phyloP scores from a whole-genome alignment of 768 basidiomycete species.

The Podaxis mareebaensis region DNA sequence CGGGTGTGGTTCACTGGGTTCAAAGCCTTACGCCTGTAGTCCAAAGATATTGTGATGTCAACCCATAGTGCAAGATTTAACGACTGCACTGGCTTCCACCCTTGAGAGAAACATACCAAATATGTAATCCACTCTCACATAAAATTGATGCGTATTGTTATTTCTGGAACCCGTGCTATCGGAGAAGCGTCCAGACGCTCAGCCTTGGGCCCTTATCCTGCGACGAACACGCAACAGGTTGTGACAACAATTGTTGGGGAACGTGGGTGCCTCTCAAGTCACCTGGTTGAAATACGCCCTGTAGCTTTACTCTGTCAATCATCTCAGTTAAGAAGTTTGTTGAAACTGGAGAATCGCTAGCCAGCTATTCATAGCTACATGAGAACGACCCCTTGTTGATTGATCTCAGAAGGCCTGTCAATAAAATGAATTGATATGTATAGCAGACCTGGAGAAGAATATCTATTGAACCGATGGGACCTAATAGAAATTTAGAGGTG shows the following conservation, averaged over 20 bases:
- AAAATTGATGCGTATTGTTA: no score
- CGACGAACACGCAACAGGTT: no score
- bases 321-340: neutral
- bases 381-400: neutral
- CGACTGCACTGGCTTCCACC: neutral
- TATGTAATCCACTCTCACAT: no score
- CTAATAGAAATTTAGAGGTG: constrained; percentile 12
- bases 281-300: neutral
- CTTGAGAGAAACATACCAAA: neutral
- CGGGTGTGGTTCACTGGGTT: neutral
- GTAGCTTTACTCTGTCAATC: neutral
- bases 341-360: no score
- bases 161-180: no score
- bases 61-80: neutral
- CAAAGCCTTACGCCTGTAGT: neutral
- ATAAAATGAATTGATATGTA: neutral
- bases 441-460: neutral
- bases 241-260: no score
- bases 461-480: neutral
- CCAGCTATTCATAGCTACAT: neutral
- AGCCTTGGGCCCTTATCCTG: no score
- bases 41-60: neutral
- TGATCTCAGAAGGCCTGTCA: neutral
- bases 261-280: neutral
- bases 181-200: no score